These are phyloP conservation scores for Periconia sp. DNA, from an alignment of 2,329 filamentous ascomycete genomes.

Conservation along the genomic window DNA sequence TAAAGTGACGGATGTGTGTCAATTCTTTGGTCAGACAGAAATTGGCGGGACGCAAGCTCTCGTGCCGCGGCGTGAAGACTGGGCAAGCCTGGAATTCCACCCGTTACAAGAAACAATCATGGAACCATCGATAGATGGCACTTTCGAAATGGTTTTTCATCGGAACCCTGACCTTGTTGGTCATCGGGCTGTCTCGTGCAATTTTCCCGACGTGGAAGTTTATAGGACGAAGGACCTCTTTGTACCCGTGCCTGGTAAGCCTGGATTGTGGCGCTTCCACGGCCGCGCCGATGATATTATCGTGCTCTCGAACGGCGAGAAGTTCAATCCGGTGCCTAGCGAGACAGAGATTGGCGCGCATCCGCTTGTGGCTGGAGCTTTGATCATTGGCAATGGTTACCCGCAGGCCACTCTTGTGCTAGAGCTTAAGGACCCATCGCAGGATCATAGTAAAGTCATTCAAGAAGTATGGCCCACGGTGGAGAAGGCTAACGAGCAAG, in stretches of 20 bases:
- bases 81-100: too few species aligned
- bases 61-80: too few species aligned
- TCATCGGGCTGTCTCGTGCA: conserved; percentile 12
- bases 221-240: conserved; percentile 22
- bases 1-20: too few species aligned
- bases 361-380: conserved; percentile 26
- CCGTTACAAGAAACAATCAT: conserved; percentile 7
- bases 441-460: too few species aligned
- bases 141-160: conserved; percentile 15
- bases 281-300: conserved; percentile 19
- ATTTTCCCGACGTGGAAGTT: conserved; percentile 12
- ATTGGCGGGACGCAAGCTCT: too few species aligned
- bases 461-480: conserved; percentile 47
- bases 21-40: too few species aligned
- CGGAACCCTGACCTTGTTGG: conserved; percentile 2
- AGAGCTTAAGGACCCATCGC: conserved; percentile 15
- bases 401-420: conserved; percentile 33
- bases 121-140: conserved; percentile 12
- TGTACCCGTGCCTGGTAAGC: conserved; percentile 11
- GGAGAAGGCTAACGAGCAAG: conserved; percentile 46
- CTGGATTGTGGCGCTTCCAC: conserved; percentile 15
- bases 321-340: conserved; percentile 19
- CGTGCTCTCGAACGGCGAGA: conserved; percentile 20
- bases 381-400: conserved; percentile 32
- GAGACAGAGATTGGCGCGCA: conserved; percentile 25